A percentile compares a stretch with the other conserved stretches of the same genome.
These are phyloP conservation scores for Nigrograna mackinnonii DNA, from an alignment of 2,329 filamentous ascomycete genomes.

Conservation along the genomic window DNA sequence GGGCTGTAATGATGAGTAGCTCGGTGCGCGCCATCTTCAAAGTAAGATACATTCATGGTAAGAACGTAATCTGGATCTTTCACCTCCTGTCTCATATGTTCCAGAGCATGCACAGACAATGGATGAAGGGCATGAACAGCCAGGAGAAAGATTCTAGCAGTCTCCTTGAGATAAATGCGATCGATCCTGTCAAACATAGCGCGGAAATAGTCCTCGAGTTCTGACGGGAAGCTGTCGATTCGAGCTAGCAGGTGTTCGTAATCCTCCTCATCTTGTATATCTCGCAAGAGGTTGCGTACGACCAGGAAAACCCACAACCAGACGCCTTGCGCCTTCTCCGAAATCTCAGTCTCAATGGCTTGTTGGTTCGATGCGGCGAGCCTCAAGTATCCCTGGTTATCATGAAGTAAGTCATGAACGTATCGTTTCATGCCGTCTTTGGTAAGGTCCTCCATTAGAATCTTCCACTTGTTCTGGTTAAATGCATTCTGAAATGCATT, in stretches of 20 bases:
- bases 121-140: conserved; percentile 3
- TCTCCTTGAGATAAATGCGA: conserved; percentile 8
- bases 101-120: conserved; percentile 11
- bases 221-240: conserved; percentile 5
- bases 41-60: background rate
- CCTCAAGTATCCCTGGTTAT: background rate
- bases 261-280: conserved; percentile 7
- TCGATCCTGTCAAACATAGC: conserved; percentile 9
- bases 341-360: conserved; percentile 1
- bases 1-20: too few relatives aligned
- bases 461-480: background rate
- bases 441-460: conserved; percentile 13
- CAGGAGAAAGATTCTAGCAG: conserved; percentile 11
- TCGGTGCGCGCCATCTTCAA: conserved; percentile 1
- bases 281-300: conserved; percentile 6
- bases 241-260: conserved; percentile 3
- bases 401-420: conserved; percentile 1
- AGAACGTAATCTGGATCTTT: conserved; percentile 5
- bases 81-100: conserved; percentile 7
- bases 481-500: conserved; percentile 9
- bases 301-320: conserved; percentile 17
- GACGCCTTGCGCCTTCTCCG: conserved; percentile 8
- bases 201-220: conserved; percentile 11
- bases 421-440: conserved; percentile 13
- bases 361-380: conserved; percentile 1